Base-by-base conservation (phyloP, 1,284 basidiomycete species). In the Irpex sp. region DNA sequence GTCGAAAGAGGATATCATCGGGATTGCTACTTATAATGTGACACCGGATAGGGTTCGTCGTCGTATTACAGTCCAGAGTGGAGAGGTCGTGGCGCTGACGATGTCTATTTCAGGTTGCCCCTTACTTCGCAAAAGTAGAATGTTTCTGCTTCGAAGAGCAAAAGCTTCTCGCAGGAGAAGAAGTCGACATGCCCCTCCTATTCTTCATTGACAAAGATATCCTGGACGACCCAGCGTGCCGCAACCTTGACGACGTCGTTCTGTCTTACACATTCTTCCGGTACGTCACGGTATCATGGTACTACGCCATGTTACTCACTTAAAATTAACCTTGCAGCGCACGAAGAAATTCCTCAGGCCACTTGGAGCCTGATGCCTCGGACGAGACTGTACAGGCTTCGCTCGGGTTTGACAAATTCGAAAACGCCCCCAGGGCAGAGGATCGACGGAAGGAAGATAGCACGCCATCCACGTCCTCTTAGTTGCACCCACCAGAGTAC, bases 111-210 rank as follows among this genome's bases (percentile, higher is more conserved):
- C 71, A 98, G 94, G 86, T 98, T 67, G 97, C 97, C 5, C 95
- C 96, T 0, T 99, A 98, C 75, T 99, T 99, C 73, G 94, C 96
- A 61, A 99, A 99, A 78, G 95, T 99, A 7, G 97, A 99, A 75
- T 99, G 97, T 69, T 99, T 99, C 80, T 99, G 97, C 77, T 99
- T 99, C 68, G 97, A 99, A 74, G 97, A 99, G 74, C 97, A 99
- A 75, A 93, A 90, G 69, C 84, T 99, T 18, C 79, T 98, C 21
- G 96, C 96, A 0, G 90, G 91, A 21, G 97, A 99, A 76, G 96
- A 98, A 75, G 93, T 99, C 18, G 97, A 99, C 75, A 91, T 99
- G 82, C 97, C 97, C 16, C 83, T 99, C 33, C 85, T 99, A 65
- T 99, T 99, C 81, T 99, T 99, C 79, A 96, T 99, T 67, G 97